Base-by-base conservation (phyloP, 306 rosid genomes). In the Fragaria vesca region DNA sequence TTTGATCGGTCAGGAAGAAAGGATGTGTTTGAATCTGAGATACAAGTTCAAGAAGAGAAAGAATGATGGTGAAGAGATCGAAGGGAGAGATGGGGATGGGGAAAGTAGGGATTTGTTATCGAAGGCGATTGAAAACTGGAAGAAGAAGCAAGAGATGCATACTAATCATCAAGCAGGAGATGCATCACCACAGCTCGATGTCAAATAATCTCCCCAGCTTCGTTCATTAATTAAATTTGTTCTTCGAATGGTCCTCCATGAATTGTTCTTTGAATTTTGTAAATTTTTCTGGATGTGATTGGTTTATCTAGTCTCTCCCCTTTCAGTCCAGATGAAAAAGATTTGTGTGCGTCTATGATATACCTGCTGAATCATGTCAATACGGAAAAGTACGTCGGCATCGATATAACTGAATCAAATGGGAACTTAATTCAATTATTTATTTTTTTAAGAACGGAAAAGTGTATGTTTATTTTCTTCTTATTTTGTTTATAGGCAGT, bases 1-100 rank as follows among this genome's bases (percentile, higher is more conserved):
- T 66, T 10, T 38, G 71, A 66, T 66, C 48, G 4, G 21, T 60
- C 36, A 26, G 32, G 10, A 38, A 40, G 5, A 66, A 66, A 30
- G 11, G 28, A 76, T 76, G 72, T 76, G 79, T 47, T 65, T 76
- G 54, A 50, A 65, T 66, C 38, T 65, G 62, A 60, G 51, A 63
- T 30, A 65, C 79, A 76, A 50, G 51, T 76, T 65, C 16, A 76
- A 47, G 62, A 76, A 38, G 68, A 28, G 8, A 24, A 74, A 76
- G 72, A 20, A 48, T 28, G 43, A 8, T 12, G 52, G 5, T 20
- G 12, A 40, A 24, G 30, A 28, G 30, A 28, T 28, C 30, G 30
- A 50, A 65, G 21, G 26, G 30, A 42, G 24, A 15, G 32, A 65
- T 5, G 34, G 36, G 48, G 54, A 74, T 8, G 20, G 12, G 46